phyloP scores from a whole-genome alignment of 352 stramenopile genomes.

The Phytophthora pseudosyringae region DNA sequence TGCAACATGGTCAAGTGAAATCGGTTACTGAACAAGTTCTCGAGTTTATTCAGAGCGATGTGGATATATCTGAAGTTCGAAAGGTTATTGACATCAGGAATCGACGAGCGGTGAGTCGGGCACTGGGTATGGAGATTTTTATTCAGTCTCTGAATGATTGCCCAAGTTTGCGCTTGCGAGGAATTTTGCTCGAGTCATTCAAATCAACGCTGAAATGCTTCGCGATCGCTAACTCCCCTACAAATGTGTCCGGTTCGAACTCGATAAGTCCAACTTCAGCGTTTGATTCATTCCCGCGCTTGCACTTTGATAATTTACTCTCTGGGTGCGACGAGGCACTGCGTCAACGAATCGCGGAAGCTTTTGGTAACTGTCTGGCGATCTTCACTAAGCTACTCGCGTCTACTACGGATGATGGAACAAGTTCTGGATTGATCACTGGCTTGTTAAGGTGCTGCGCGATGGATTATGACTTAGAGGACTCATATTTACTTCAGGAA shows the following conservation, averaged over 20 bases:
- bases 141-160: slow-evolving; percentile 36
- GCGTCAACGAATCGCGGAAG: slow-evolving; percentile 53
- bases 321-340: slow-evolving; percentile 57
- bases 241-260: slow-evolving; percentile 22
- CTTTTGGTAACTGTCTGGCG: slow-evolving; percentile 53
- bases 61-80: slow-evolving; percentile 63
- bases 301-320: slow-evolving; percentile 68
- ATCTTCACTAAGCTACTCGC: slow-evolving; percentile 42
- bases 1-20: slow-evolving; percentile 57
- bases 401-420: slow-evolving; percentile 27
- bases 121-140: slow-evolving; percentile 60
- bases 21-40: slow-evolving; percentile 85
- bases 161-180: slow-evolving; percentile 34
- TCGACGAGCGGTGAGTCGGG: slow-evolving; percentile 47
- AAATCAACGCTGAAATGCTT: slow-evolving; percentile 50
- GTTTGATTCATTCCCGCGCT: slow-evolving; percentile 29
- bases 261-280: slow-evolving; percentile 9
- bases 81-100: slow-evolving; percentile 57
- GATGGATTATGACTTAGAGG: slow-evolving; percentile 81
- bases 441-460: slow-evolving; percentile 59
- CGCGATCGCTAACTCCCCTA: slow-evolving; percentile 34
- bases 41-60: slow-evolving; percentile 86
- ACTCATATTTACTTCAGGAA: slow-evolving; percentile 73
- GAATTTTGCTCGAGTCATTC: slow-evolving; percentile 61
- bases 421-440: slow-evolving; percentile 43